phyloP scores from a whole-genome alignment of 768 basidiomycete genomes.

The Hericium coralloides region DNA sequence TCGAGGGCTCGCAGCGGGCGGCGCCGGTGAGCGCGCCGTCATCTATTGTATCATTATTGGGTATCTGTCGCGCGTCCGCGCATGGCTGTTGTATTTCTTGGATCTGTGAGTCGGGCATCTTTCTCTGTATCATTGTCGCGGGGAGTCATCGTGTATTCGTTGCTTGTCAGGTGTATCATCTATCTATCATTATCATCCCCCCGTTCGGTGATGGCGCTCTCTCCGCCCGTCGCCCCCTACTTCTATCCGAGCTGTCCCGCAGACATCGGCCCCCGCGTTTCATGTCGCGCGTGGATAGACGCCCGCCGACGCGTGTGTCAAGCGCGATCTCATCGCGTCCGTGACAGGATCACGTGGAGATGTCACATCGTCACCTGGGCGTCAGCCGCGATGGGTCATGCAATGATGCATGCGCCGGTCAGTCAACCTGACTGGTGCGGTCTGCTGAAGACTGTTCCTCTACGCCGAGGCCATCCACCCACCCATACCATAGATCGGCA shows the following conservation, averaged over 20 bases:
- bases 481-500: too few species aligned
- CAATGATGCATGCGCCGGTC: neutral
- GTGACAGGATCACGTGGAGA: neutral
- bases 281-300: too few species aligned
- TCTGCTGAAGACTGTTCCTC: too few species aligned
- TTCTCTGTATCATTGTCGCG: neutral
- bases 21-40: neutral
- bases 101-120: neutral
- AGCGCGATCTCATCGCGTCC: neutral
- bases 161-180: neutral
- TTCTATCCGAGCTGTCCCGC: neutral
- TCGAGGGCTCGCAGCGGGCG: neutral
- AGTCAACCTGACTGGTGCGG: neutral
- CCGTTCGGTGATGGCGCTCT: neutral
- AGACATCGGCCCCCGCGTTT: too few species aligned
- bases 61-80: neutral
- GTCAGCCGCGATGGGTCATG: neutral
- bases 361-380: neutral
- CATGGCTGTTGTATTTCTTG: neutral
- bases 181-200: neutral
- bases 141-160: neutral
- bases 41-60: neutral
- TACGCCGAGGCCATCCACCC: too few species aligned
- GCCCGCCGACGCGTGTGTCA: neutral
- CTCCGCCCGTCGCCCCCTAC: neutral